Percentiles rank a stretch among this genome's conserved stretches.
Evolutionary conservation across 179 eudicot species (phyloP).

Genomic region (Silene noctiflora): DNA sequence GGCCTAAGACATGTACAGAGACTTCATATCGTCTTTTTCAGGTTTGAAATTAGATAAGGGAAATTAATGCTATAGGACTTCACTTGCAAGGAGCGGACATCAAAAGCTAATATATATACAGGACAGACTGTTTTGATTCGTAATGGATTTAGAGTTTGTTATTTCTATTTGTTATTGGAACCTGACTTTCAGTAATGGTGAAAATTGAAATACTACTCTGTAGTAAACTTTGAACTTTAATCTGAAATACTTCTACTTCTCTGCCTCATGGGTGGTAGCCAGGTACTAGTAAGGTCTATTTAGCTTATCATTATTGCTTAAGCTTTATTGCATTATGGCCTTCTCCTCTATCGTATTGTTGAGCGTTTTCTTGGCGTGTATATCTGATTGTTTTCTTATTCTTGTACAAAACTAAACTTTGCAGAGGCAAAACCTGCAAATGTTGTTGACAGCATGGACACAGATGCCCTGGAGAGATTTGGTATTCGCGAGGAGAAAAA

Average conservation of each 20-base stretch:
- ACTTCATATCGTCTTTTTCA: background rate
- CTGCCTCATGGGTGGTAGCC: background rate
- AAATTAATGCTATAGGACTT: background rate
- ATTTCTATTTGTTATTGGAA: background rate
- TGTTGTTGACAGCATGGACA: constrained; percentile 30
- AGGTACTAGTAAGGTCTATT: background rate
- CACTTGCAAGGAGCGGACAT: background rate
- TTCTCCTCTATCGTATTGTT: background rate
- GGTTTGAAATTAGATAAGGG: background rate
- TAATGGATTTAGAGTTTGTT: background rate
- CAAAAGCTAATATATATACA: background rate
- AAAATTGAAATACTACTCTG: background rate
- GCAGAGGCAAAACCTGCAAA: constrained; percentile 45
- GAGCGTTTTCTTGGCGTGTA: background rate
- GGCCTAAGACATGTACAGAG: background rate
- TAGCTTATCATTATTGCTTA: background rate
- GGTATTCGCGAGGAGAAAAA: constrained; percentile 67
- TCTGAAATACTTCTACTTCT: background rate
- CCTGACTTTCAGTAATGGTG: background rate
- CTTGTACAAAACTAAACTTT: constrained; percentile 2
- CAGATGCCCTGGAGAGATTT: constrained; percentile 71
- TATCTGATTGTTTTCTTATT: background rate
- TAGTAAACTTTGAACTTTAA: background rate
- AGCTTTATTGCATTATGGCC: background rate
- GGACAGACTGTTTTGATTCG: background rate